A percentile compares a stretch with the other conserved stretches of the same genome.
These are phyloP conservation scores for Gossypium sturtianum DNA, from an alignment of 345 rosid species.

Conservation along the genomic window DNA sequence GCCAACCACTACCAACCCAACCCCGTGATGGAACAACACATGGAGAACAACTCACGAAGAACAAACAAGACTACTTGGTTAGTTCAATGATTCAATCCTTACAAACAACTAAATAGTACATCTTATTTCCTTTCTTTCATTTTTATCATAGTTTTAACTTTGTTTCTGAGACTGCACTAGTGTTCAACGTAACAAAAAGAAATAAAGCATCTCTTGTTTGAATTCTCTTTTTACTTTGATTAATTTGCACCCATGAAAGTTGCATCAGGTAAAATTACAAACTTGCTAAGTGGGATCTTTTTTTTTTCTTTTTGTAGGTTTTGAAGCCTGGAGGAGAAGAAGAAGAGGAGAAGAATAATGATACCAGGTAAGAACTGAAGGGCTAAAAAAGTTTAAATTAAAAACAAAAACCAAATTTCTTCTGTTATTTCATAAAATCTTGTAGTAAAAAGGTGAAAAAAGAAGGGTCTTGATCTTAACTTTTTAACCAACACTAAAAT, in stretches of 20 bases:
- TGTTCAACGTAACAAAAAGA: slow-evolving; percentile 16
- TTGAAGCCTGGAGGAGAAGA: slow-evolving; percentile 22
- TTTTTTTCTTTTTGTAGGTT: slow-evolving; percentile 22
- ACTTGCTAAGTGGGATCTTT: slow-evolving; percentile 13
- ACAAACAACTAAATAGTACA: not conserved
- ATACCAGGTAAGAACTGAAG: slow-evolving; percentile 47
- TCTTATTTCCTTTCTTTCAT: not conserved
- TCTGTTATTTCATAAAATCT: slow-evolving; percentile 37
- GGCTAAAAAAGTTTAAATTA: slow-evolving; percentile 9
- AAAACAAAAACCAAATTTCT: slow-evolving; percentile 13
- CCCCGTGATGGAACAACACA: slow-evolving; percentile 8
- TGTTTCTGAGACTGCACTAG: slow-evolving; percentile 35
- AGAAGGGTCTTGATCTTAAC: not conserved
- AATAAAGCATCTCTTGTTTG: not conserved
- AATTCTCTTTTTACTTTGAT: slow-evolving; percentile 3
- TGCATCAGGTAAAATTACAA: slow-evolving; percentile 1
- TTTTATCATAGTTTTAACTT: not conserved
- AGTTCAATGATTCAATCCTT: slow-evolving; percentile 17
- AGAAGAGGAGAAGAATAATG: slow-evolving; percentile 31
- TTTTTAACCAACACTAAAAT: slow-evolving; percentile 26
- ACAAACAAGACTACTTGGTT: slow-evolving; percentile 27
- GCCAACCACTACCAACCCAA: slow-evolving; percentile 8
- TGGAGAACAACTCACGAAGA: slow-evolving; percentile 18
- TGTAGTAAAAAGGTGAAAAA: slow-evolving; percentile 30
- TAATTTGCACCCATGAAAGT: slow-evolving; percentile 28